Conservation (phyloP, 495 filamentous ascomycete genomes). For the Cenococcum geophilum region DNA sequence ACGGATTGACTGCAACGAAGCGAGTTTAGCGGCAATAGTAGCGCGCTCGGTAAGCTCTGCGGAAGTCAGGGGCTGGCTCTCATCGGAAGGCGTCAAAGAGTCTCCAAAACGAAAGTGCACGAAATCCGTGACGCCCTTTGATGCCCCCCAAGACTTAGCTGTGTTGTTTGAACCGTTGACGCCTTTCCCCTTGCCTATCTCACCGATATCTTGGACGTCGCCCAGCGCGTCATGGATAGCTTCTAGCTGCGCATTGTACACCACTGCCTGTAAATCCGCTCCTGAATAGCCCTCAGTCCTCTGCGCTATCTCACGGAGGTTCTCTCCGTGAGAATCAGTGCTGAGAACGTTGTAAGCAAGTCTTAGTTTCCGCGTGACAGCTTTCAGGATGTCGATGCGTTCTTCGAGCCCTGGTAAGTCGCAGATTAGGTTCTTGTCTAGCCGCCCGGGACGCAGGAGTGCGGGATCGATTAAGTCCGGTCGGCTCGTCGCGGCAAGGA, state of each 20-base stretch:
- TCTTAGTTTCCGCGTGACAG: slow-evolving; percentile 71
- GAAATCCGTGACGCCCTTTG: slow-evolving; percentile 50
- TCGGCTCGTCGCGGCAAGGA: slow-evolving; percentile 83
- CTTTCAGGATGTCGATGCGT: slow-evolving; percentile 76
- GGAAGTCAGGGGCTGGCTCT: neutral
- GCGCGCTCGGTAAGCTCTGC: slow-evolving; percentile 56
- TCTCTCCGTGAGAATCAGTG: slow-evolving; percentile 43
- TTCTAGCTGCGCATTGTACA: slow-evolving; percentile 95
- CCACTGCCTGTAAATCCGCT: slow-evolving; percentile 87
- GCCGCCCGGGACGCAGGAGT: slow-evolving; percentile 74
- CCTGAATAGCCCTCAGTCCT: slow-evolving; percentile 89
- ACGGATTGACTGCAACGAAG: slow-evolving; percentile 61
- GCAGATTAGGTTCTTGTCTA: slow-evolving; percentile 88
- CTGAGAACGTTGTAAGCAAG: slow-evolving; percentile 53
- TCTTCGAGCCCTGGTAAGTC: slow-evolving; percentile 76
- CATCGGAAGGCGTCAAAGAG: neutral
- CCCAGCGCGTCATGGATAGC: slow-evolving; percentile 89
- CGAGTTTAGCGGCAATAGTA: slow-evolving; percentile 66
- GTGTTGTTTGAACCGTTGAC: slow-evolving; percentile 27
- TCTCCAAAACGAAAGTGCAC: slow-evolving; percentile 78
- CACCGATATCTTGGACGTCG: slow-evolving; percentile 44
- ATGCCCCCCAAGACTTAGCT: neutral
- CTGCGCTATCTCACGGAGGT: slow-evolving; percentile 61
- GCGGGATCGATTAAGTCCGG: slow-evolving; percentile 95
- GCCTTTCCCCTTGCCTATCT: slow-evolving; percentile 30